Evolutionary conservation across 164 flowering plant genomes (phyloP).

Genomic region (Vitis cinerea): DNA sequence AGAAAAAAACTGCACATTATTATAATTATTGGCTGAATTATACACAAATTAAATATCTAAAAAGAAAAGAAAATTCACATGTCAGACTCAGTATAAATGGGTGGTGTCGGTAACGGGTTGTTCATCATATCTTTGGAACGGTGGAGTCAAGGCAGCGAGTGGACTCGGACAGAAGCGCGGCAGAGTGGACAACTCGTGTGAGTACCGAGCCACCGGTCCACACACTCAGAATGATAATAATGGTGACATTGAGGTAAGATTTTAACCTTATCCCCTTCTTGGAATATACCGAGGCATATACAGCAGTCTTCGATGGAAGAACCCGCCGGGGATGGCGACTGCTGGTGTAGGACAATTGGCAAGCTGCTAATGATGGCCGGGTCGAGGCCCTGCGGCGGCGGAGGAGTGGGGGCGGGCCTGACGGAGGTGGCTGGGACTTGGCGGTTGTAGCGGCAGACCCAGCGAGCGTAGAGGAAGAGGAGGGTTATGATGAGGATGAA

Average conservation of each 20-base stretch:
- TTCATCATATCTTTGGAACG: background rate
- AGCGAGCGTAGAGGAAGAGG: slow-evolving; percentile 57
- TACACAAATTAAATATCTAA: too few species aligned
- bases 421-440: background rate
- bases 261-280: slow-evolving; percentile 65
- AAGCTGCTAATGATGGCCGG: slow-evolving; percentile 31
- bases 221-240: slow-evolving; percentile 63
- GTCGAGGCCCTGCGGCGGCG: slow-evolving; percentile 29
- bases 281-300: slow-evolving; percentile 61
- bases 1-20: too few species aligned
- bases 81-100: background rate
- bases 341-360: slow-evolving; percentile 41
- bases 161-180: slow-evolving; percentile 49
- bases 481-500: slow-evolving; percentile 41
- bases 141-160: slow-evolving; percentile 20
- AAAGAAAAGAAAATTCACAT: background rate
- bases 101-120: background rate
- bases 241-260: slow-evolving; percentile 70
- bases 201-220: slow-evolving; percentile 66
- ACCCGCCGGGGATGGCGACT: background rate
- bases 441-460: slow-evolving; percentile 40
- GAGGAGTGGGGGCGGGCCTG: slow-evolving; percentile 4
- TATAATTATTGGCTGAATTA: too few species aligned
- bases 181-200: slow-evolving; percentile 85
- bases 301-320: slow-evolving; percentile 47